These are phyloP conservation scores for Botrytis hyacinthi DNA, from an alignment of 2,329 filamentous ascomycete genomes.

Conservation along the genomic window DNA sequence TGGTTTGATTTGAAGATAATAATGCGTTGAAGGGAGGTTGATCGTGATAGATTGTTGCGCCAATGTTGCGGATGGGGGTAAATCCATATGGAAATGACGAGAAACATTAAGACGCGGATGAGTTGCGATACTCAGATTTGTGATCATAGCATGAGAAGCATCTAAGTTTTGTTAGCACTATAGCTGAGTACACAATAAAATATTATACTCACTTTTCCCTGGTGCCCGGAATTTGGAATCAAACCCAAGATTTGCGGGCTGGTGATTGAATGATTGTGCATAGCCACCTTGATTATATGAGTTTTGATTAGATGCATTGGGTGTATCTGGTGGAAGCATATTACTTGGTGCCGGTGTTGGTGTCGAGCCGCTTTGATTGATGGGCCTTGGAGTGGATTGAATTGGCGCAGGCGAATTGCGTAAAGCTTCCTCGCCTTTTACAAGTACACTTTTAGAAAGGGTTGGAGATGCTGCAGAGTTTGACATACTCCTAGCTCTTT, in stretches of 20 bases:
- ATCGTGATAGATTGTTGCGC: slow-evolving; percentile 72
- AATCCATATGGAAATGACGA: slow-evolving; percentile 59
- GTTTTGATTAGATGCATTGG: slow-evolving; percentile 29
- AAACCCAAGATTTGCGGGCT: slow-evolving; percentile 40
- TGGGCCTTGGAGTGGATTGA: slow-evolving; percentile 37
- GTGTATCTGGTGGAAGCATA: slow-evolving; percentile 38
- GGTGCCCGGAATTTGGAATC: slow-evolving; percentile 45
- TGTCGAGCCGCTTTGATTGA: slow-evolving; percentile 41
- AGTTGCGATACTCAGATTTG: slow-evolving; percentile 62
- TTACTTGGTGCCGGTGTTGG: slow-evolving; percentile 28
- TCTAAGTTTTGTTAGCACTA: slow-evolving; percentile 42
- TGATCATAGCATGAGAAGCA: slow-evolving; percentile 62
- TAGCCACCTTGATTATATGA: slow-evolving; percentile 32
- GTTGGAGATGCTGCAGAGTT: slow-evolving; percentile 37
- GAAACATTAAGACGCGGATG: slow-evolving; percentile 64
- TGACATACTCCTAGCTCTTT: slow-evolving; percentile 37
- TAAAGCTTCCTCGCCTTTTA: slow-evolving; percentile 42
- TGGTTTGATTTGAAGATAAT: slow-evolving; percentile 69
- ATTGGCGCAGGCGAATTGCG: slow-evolving; percentile 34
- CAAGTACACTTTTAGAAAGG: slow-evolving; percentile 35
- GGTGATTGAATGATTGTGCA: slow-evolving; percentile 37
- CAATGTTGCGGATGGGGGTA: slow-evolving; percentile 64
- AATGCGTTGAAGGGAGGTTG: slow-evolving; percentile 64
- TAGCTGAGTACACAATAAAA: slow-evolving; percentile 12
- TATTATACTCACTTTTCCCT: slow-evolving; percentile 47